Conservation (phyloP, 75 land plant genomes). For the Isoetes taiwanensis region DNA sequence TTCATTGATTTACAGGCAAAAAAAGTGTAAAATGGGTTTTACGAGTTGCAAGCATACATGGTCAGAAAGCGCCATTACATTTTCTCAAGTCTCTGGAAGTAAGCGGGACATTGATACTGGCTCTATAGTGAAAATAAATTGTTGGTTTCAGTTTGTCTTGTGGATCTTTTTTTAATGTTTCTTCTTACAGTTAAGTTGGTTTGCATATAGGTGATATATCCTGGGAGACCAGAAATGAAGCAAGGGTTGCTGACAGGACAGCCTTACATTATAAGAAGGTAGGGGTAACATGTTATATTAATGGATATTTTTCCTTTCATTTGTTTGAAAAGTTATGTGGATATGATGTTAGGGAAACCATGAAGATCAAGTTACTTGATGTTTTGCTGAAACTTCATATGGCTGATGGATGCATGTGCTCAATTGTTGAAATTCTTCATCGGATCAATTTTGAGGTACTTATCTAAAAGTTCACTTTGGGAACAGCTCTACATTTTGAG, state of each 20-base stretch:
- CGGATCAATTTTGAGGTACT: conserved; percentile 62
- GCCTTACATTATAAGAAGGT: conserved; percentile 60
- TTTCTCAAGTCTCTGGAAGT: conserved; percentile 78
- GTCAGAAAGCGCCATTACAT: conserved; percentile 47
- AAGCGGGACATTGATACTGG: neutral
- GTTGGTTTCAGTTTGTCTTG: neutral
- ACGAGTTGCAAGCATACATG: conserved; percentile 57
- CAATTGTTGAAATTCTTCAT: conserved; percentile 29
- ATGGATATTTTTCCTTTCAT: no score
- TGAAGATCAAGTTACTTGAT: conserved; percentile 28
- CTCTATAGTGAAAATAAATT: neutral
- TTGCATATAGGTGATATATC: conserved; percentile 40
- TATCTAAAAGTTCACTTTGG: no score
- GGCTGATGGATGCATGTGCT: conserved; percentile 60
- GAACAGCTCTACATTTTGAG: no score
- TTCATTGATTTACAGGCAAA: conserved; percentile 30
- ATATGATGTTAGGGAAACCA: conserved; percentile 31
- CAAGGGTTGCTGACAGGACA: conserved; percentile 27
- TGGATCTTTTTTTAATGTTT: neutral
- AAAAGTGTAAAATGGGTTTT: conserved; percentile 61
- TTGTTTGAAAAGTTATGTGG: neutral
- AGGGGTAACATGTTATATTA: neutral
- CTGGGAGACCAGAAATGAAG: conserved; percentile 46
- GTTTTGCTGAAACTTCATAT: conserved; percentile 53
- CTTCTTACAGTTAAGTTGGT: neutral